phyloP scores from a whole-genome alignment of 768 basidiomycete species.

The Lactarius quietus region DNA sequence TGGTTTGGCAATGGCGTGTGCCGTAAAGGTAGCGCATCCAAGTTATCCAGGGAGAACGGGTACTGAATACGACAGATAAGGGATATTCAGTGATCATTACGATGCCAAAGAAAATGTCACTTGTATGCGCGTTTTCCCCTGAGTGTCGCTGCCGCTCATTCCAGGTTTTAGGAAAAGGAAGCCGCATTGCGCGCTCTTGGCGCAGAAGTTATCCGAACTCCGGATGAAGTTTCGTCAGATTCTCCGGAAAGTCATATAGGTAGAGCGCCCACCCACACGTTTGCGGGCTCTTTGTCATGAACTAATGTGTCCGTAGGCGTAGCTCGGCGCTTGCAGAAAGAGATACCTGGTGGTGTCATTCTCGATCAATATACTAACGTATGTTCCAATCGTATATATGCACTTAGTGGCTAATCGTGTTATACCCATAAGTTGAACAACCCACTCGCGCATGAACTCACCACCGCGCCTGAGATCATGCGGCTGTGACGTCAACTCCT shows the following conservation, averaged over 20 bases:
- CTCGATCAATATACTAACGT: conserved; percentile 90
- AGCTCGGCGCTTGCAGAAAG: conserved; percentile 67
- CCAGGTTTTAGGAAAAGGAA: conserved; percentile 74
- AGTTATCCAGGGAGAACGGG: conserved; percentile 29
- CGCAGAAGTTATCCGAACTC: conserved; percentile 92
- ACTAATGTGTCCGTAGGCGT: conserved; percentile 70
- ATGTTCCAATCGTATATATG: conserved; percentile 29
- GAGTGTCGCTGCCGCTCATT: neutral
- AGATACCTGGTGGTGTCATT: conserved; percentile 83
- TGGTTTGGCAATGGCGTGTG: conserved; percentile 88
- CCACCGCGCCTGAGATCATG: conserved; percentile 93
- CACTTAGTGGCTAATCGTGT: conserved; percentile 10
- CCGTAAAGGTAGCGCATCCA: conserved; percentile 71
- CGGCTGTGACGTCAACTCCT: conserved; percentile 64
- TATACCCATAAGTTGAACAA: conserved; percentile 58
- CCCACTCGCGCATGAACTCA: conserved; percentile 85
- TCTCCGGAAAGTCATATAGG: conserved; percentile 91
- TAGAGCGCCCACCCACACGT: conserved; percentile 42
- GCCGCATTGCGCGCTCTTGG: conserved; percentile 87
- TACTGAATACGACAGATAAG: conserved; percentile 65
- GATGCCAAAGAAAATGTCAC: conserved; percentile 93
- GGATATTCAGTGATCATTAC: conserved; percentile 89
- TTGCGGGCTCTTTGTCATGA: conserved; percentile 61
- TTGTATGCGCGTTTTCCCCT: conserved; percentile 40
- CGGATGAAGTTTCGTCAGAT: conserved; percentile 85